Conservation (phyloP, 179 eudicot genomes). For the Dionaea muscipula region DNA sequence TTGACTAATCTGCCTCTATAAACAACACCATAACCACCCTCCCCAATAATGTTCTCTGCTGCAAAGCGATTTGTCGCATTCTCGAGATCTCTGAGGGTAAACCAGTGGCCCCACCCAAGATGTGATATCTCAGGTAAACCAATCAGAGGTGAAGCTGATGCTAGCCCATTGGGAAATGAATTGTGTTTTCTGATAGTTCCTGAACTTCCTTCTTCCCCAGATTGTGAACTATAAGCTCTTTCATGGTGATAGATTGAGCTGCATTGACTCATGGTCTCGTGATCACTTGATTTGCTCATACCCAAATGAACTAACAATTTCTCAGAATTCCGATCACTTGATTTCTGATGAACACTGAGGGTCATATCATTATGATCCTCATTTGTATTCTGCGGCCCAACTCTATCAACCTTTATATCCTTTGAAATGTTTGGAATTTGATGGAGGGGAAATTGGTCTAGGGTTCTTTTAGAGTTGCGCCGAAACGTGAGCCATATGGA, state of each 20-base stretch:
- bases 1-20: constrained; percentile 59
- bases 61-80: constrained; percentile 63
- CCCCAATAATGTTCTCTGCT: constrained; percentile 53
- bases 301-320: constrained; percentile 66
- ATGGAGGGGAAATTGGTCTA: constrained; percentile 28
- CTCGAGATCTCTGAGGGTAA: constrained; percentile 86
- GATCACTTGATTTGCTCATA: constrained; percentile 63
- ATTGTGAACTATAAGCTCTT: constrained; percentile 57
- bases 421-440: constrained; percentile 71
- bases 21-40: constrained; percentile 95
- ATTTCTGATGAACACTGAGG: constrained; percentile 33
- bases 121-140: constrained; percentile 89
- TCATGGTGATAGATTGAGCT: constrained; percentile 68
- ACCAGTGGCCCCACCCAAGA: constrained; percentile 98
- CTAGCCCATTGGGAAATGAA: constrained; percentile 40
- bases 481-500: constrained; percentile 51
- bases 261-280: constrained; percentile 62
- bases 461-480: constrained; percentile 43
- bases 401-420: constrained; percentile 68
- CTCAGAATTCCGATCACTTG: constrained; percentile 50
- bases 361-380: constrained; percentile 35
- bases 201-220: constrained; percentile 79
- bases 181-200: constrained; percentile 51
- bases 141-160: constrained; percentile 70
- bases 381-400: constrained; percentile 28